Conservation (phyloP, 176 grass and related monocot species). For the Pharus latifolius region DNA sequence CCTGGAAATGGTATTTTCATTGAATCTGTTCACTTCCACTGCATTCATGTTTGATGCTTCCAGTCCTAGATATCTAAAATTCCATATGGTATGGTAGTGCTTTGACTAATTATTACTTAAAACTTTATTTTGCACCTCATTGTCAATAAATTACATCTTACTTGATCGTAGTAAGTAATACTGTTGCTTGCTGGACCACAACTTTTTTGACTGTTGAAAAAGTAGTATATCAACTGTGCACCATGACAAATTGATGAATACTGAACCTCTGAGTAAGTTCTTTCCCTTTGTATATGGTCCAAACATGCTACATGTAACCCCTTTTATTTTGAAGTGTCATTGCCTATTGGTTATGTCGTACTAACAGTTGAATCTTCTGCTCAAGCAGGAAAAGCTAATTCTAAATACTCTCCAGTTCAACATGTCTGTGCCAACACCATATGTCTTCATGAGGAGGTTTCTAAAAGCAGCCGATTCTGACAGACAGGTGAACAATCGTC, state of each 20-base stretch:
- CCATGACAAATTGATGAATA: background rate
- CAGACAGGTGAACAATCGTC: slow-evolving; percentile 40
- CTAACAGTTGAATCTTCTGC: slow-evolving; percentile 1
- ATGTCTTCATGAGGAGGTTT: slow-evolving; percentile 89
- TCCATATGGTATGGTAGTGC: background rate
- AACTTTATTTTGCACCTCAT: no score
- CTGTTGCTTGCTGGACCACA: no score
- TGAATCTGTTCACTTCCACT: background rate
- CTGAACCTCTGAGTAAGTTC: slow-evolving; percentile 1
- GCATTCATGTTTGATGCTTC: background rate
- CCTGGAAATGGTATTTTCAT: slow-evolving; percentile 73
- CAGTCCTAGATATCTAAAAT: background rate
- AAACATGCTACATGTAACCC: no score
- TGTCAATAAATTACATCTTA: no score
- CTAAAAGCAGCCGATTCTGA: slow-evolving; percentile 76
- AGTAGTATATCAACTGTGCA: background rate
- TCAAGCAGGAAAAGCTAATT: slow-evolving; percentile 72
- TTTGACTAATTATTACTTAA: no score
- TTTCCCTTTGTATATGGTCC: background rate
- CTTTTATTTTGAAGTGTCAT: background rate
- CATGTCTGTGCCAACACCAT: slow-evolving; percentile 85
- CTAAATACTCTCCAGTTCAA: slow-evolving; percentile 66
- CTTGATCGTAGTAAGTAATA: no score
- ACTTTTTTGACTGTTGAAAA: background rate
- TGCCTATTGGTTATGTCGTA: background rate